Base-by-base conservation (phyloP, 1,284 basidiomycete genomes). In the Apiotrichum sp. region DNA sequence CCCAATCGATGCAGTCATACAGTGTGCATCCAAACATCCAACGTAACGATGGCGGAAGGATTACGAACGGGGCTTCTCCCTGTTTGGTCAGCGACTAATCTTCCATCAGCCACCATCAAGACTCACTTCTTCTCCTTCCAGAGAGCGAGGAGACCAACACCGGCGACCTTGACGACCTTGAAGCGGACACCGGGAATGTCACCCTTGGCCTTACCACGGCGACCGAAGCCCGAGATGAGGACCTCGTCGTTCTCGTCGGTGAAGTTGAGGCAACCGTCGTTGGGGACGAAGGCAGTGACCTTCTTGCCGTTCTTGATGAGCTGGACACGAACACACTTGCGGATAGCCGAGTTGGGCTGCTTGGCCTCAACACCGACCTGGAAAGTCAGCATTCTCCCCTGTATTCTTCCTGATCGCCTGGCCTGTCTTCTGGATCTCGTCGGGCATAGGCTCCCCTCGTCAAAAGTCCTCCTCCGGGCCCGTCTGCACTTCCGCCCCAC, bases 291-390 rank as follows among this genome's bases (percentile, higher is more conserved):
- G 71, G 91, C 91, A 62, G 92, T 93, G 75, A 93, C 92, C 81
- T 98, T 98, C 88, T 98, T 98, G 73, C 96, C 96, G 83, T 99
- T 99, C 86, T 99, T 98, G 81, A 99, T 98, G 72, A 99, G 84
- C 77, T 99, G 96, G 62, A 98, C 96, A 82, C 96, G 91, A 68
- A 99, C 96, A 83, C 96, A 98, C 81, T 99, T 99, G 80, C 96
- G 92, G 79, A 98, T 98, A 78, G 96, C 96, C 76, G 96, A 98
- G 86, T 99, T 99, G 80, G 96, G 96, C 78, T 83, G 81, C 78
- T 83, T 83, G 76, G 82, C 81, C 78, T 83, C 82, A 53, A 83
- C 81, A 77, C 82, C 82, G 77, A 81, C 78, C 75, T 77, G 65
- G 11, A 39, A 35, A 35, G 35, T 48, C 47, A 48, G 47, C 47